Evolutionary conservation across 331 rosid genomes (phyloP).

Genomic region (Malus hybrid): DNA sequence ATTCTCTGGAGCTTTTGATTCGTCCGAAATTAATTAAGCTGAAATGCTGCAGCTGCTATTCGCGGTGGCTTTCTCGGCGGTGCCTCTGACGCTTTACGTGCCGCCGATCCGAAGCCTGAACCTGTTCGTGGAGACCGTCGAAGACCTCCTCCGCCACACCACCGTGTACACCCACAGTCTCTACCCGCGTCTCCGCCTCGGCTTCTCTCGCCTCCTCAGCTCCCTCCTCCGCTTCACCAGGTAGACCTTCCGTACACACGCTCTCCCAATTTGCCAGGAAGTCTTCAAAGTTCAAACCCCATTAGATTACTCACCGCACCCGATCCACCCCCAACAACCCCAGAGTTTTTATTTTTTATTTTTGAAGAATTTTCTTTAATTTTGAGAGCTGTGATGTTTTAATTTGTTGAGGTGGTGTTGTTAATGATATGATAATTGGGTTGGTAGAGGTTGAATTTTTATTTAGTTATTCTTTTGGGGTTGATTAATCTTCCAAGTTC

Average conservation of each 20-base stretch:
- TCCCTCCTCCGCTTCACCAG: constrained; percentile 26
- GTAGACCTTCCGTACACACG: background rate
- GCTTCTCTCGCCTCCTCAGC: constrained; percentile 51
- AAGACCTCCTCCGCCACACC: constrained; percentile 31
- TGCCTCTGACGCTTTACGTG: constrained; percentile 59
- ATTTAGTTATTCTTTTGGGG: background rate
- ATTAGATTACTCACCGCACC: background rate
- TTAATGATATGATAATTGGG: background rate
- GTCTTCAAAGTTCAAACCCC: background rate
- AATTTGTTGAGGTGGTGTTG: background rate
- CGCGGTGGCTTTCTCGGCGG: constrained; percentile 76
- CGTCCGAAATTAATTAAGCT: background rate
- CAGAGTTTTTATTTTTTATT: background rate
- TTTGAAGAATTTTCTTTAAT: background rate
- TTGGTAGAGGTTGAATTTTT: background rate
- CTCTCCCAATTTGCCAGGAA: background rate
- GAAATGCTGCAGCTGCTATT: constrained; percentile 53
- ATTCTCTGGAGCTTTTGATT: background rate
- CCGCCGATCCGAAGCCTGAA: constrained; percentile 74
- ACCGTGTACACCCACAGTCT: constrained; percentile 23
- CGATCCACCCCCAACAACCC: background rate
- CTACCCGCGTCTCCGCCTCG: constrained; percentile 45
- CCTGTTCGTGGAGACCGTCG: constrained; percentile 45
- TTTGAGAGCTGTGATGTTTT: background rate
- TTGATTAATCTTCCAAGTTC: constrained; percentile 5